Base-by-base conservation (phyloP, 345 rosid species). In the Arabis hirsuta region DNA sequence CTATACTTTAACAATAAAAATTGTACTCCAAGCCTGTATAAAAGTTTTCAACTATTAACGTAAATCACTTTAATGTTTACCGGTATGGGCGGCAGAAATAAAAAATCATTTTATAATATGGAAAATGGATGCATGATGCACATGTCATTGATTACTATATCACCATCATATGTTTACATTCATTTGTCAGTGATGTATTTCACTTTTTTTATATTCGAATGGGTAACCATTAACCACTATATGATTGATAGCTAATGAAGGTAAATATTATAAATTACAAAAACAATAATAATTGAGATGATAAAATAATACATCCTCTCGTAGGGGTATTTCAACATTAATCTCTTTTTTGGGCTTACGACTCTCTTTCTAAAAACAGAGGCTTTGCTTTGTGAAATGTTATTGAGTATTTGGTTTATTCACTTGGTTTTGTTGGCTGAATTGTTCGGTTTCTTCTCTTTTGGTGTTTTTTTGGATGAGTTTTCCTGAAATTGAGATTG, bases 101-200 rank as follows among this genome's bases (percentile, higher is more conserved):
- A 36, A 45, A 12, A 54, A 61, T 34, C 1, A 68, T 51, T 26
- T 61, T 38, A 6, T 26, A 6, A 36, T 61, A 61, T 14, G 45
- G 5, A 68, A 60, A 62, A 54, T 38, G 11, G 45, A 55, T 53
- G 64, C 64, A 68, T 54, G 73, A 61, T 75, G 74, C 70, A 75
- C 69, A 75, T 75, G 74, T 75, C 69, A 61, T 61, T 61, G 34
- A 14, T 34, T 60, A 60, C 24, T 36, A 39, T 34, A 44, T 68
- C 50, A 45, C 34, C 32, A 66, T 60, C 78, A 61, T 11, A 67
- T 60, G 78, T 51, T 74, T 67, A 74, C 73, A 74, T 66, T 58
- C 73, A 59, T 58, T 66, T 67, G 78, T 74, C 78, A 74, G 59
- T 73, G 29, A 52, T 51, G 20, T 58, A 60, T 52, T 59, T 59